phyloP scores from a whole-genome alignment of 306 rosid species.

The Cotoneaster glaucophyllus region DNA sequence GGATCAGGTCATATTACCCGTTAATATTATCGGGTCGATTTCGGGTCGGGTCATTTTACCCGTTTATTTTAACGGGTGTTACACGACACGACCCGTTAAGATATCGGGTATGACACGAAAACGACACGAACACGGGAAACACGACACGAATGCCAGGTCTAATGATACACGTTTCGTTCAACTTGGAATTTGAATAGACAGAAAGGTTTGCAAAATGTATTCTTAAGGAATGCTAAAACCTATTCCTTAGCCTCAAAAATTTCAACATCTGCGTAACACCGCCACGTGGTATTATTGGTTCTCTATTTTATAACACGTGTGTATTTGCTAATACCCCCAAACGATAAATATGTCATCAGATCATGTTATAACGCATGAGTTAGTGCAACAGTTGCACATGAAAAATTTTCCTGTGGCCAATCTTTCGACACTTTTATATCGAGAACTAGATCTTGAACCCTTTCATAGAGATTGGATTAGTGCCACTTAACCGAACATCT shows the following conservation, averaged over 20 bases:
- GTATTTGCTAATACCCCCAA: not conserved
- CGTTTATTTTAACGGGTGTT: too few relatives aligned
- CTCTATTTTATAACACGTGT: not conserved
- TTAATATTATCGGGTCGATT: too few relatives aligned
- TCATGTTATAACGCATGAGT: not conserved
- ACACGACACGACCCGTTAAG: too few relatives aligned
- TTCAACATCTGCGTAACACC: too few relatives aligned
- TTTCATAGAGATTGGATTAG: not conserved
- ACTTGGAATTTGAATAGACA: not conserved
- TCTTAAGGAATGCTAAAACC: not conserved
- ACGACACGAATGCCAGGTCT: too few relatives aligned
- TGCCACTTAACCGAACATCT: not conserved
- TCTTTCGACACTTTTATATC: not conserved
- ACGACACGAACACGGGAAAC: too few relatives aligned
- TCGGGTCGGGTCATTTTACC: too few relatives aligned
- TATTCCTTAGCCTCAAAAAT: not conserved
- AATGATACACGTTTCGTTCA: not conserved
- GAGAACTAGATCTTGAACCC: not conserved
- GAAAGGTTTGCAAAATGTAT: too few relatives aligned
- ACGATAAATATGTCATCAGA: not conserved
- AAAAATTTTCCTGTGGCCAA: not conserved
- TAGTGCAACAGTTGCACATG: not conserved
- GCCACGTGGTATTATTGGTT: too few relatives aligned
- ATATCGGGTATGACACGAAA: too few relatives aligned
- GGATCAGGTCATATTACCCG: too few relatives aligned